phyloP scores from a whole-genome alignment of 805 yeast species.

The Lachancea quebecensis region DNA sequence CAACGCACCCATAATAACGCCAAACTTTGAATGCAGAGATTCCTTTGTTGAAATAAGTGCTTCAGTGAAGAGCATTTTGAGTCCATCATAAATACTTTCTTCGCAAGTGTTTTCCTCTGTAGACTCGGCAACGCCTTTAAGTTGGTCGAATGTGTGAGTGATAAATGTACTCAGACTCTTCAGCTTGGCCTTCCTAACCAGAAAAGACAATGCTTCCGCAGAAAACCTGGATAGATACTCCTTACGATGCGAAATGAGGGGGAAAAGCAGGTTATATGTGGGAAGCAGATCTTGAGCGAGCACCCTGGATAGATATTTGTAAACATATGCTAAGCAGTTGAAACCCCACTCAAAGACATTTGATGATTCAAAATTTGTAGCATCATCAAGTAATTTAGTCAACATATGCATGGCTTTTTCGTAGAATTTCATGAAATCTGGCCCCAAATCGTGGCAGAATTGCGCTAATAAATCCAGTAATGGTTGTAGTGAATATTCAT shows the following conservation, averaged over 20 bases:
- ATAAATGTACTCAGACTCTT: slow-evolving; percentile 44
- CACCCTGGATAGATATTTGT: slow-evolving; percentile 72
- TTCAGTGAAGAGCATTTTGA: slow-evolving; percentile 60
- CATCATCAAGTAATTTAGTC: slow-evolving; percentile 37
- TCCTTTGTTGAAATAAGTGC: slow-evolving; percentile 66
- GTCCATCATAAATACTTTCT: slow-evolving; percentile 47
- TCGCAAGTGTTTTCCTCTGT: slow-evolving; percentile 23
- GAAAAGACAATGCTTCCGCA: slow-evolving; percentile 83
- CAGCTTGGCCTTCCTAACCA: slow-evolving; percentile 59
- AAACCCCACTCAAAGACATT: slow-evolving; percentile 75
- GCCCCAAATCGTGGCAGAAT: slow-evolving; percentile 86
- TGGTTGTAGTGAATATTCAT: slow-evolving; percentile 71
- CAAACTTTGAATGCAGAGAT: slow-evolving; percentile 67
- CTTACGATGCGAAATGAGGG: slow-evolving; percentile 53
- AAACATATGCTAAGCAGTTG: slow-evolving; percentile 77
- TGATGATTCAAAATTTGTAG: slow-evolving; percentile 46
- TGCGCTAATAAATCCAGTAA: slow-evolving; percentile 73
- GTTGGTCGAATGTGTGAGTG: slow-evolving; percentile 34
- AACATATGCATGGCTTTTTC: slow-evolving; percentile 44
- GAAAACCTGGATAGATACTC: slow-evolving; percentile 72
- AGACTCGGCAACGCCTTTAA: slow-evolving; percentile 13
- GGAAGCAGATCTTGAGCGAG: slow-evolving; percentile 57
- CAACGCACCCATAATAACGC: slow-evolving; percentile 41
- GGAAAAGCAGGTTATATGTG: slow-evolving; percentile 59
- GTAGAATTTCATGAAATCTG: slow-evolving; percentile 77